A percentile compares a stretch with the other conserved stretches of the same genome.
Conservation (phyloP, 331 rosid species). For the Rhamnella rubrinervis region DNA sequence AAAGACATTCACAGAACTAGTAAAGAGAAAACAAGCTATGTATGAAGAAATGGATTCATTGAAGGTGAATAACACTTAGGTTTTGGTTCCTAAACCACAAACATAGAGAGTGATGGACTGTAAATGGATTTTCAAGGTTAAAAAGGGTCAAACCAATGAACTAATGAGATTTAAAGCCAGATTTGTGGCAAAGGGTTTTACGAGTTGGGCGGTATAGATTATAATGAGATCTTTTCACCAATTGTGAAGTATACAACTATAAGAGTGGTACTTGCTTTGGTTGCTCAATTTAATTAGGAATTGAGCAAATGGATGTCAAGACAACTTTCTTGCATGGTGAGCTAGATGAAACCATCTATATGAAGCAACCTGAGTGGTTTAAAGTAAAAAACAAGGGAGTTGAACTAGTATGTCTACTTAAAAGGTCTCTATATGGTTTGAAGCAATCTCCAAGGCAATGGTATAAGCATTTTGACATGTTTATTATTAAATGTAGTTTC, state of each 20-base stretch:
- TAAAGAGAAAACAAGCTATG: too few relatives aligned
- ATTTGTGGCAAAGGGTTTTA: not conserved
- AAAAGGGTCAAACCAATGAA: too few relatives aligned
- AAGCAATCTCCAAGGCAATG: too few relatives aligned
- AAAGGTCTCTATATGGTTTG: not conserved
- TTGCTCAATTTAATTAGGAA: not conserved
- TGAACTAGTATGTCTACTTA: not conserved
- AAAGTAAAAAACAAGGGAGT: not conserved
- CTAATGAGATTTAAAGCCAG: not conserved
- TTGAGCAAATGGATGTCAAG: not conserved
- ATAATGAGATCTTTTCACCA: not conserved
- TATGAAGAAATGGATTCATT: too few relatives aligned
- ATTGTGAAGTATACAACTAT: not conserved
- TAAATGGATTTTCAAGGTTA: too few relatives aligned
- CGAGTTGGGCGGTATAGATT: not conserved
- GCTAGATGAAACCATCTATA: not conserved
- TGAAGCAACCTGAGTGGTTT: not conserved
- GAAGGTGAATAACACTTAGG: too few relatives aligned
- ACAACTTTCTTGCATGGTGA: not conserved
- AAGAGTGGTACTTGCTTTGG: not conserved
- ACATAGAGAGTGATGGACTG: too few relatives aligned
- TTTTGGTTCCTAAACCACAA: too few relatives aligned
- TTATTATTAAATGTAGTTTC: not conserved
- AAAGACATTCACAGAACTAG: too few relatives aligned
- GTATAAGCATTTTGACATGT: not conserved